These are phyloP conservation scores for Physcomitrellopsis africana DNA, from an alignment of 225 moss, liverwort and hornwort genomes.

Conservation along the genomic window DNA sequence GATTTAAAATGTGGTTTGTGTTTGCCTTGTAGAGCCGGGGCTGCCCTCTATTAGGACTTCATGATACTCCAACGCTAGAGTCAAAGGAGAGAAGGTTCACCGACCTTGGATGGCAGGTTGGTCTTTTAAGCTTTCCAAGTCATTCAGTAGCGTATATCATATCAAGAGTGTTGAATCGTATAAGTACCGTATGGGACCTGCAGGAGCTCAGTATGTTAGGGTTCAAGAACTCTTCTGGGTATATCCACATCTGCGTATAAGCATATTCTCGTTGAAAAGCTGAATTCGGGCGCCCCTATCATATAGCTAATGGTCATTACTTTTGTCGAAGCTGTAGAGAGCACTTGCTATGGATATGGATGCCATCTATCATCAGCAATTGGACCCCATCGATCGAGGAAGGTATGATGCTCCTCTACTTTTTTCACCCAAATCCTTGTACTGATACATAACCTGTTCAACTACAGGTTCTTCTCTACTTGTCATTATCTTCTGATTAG, in stretches of 20 bases:
- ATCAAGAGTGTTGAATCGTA: neutral
- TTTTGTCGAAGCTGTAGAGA: conserved; percentile 53
- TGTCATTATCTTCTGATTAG: neutral
- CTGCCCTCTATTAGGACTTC: conserved; percentile 83
- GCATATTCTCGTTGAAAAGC: conserved; percentile 1
- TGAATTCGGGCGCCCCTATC: neutral
- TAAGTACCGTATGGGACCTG: conserved; percentile 5
- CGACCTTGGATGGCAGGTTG: conserved; percentile 85
- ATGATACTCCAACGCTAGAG: conserved; percentile 92
- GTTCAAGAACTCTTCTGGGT: neutral
- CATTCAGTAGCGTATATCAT: neutral
- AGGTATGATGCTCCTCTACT: conserved; percentile 37
- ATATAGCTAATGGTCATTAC: neutral
- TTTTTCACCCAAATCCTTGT: neutral
- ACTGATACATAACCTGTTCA: neutral
- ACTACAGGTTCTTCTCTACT: neutral
- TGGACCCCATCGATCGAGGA: conserved; percentile 64
- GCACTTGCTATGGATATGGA: conserved; percentile 84
- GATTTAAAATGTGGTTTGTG: conserved; percentile 1
- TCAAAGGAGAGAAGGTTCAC: conserved; percentile 88
- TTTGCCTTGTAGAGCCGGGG: conserved; percentile 69
- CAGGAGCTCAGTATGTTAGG: neutral
- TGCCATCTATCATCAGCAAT: conserved; percentile 74
- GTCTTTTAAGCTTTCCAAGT: neutral
- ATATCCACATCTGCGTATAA: neutral